Base-by-base conservation (phyloP, 768 basidiomycete genomes). In the Fistulinella prunicolor region DNA sequence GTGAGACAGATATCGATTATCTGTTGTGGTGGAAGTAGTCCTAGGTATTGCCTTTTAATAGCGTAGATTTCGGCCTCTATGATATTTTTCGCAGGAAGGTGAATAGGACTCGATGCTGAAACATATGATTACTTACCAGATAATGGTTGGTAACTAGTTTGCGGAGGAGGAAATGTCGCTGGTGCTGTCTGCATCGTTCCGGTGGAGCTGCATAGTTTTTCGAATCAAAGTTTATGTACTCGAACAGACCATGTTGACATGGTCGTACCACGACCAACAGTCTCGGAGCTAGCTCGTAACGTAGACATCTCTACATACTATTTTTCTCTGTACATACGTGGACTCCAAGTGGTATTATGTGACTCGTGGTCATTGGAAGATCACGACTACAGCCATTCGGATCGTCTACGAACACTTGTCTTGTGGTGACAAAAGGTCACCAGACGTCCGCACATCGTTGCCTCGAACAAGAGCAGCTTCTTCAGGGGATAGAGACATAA, bases 1-100 rank as follows among this genome's bases (percentile, higher is more conserved):
- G 76, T 74, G 50, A 90, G 73, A 62, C 85, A 89, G 58, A 90
- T 81, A 56, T 89, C 88, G 61, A 90, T 86, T 60, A 90, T 76
- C 68, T 89, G 85, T 38, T 78, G 75, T 19, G 76, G 79, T 20
- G 82, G 76, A 8, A 91, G 74, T 19, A 87, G 74, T 20, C 75
- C 73, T 36, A 91, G 73, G 70, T 90, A 91, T 52, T 79, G 77
- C 54, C 80, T 78, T 64, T 88, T 89, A 68, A 85, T 79, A 42
- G 81, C 74, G 63, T 82, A 75, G 61, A 63, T 63, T 54, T 73
- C 73, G 26, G 59, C 61, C 29, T 82, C 79, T 67, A 46, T 47
- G 47, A 58, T 42, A 38, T 38, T 52, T 52, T 42, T 43, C 38
- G 42, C 38, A 71, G 68, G 63, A 30, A 54, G 46, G 36, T 46